phyloP scores from a whole-genome alignment of 352 stramenopile species.

The Plasmopara halstedii region DNA sequence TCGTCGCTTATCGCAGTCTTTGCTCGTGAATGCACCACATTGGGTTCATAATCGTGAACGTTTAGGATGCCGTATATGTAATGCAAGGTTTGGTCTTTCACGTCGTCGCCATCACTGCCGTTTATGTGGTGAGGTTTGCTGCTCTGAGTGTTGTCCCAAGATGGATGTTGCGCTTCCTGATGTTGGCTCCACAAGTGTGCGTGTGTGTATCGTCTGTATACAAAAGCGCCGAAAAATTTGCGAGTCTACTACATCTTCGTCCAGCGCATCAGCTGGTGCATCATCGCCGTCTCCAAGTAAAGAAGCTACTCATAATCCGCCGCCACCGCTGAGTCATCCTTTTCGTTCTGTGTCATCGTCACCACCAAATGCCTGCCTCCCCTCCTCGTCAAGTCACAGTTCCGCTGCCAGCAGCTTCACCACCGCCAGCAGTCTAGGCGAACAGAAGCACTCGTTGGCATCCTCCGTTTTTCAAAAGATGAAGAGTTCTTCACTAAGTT shows the following conservation, averaged over 20 bases:
- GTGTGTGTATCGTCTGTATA: constrained; percentile 56
- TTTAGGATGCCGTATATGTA: constrained; percentile 46
- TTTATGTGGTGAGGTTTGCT: constrained; percentile 70
- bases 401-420: constrained; percentile 23
- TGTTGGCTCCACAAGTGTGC: constrained; percentile 49
- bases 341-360: constrained; percentile 27
- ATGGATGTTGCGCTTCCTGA: constrained; percentile 68
- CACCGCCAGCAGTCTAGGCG: constrained; percentile 29
- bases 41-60: constrained; percentile 68
- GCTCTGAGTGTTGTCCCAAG: constrained; percentile 72
- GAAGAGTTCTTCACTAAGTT: constrained; percentile 20
- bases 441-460: constrained; percentile 44
- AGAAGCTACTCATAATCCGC: constrained; percentile 4
- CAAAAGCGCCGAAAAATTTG: constrained; percentile 50
- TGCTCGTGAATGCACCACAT: constrained; percentile 51
- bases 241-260: constrained; percentile 19
- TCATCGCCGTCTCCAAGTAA: constrained; percentile 23
- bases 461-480: constrained; percentile 53
- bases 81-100: constrained; percentile 60
- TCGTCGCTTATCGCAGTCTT: constrained; percentile 55
- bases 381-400: constrained; percentile 27
- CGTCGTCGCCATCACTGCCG: constrained; percentile 71
- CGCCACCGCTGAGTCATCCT: constrained; percentile 16
- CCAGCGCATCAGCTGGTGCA: constrained; percentile 13
- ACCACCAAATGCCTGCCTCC: constrained; percentile 41